These are phyloP conservation scores for Onygenales sp. DNA, from an alignment of 2,329 filamentous ascomycete genomes.

Conservation along the genomic window DNA sequence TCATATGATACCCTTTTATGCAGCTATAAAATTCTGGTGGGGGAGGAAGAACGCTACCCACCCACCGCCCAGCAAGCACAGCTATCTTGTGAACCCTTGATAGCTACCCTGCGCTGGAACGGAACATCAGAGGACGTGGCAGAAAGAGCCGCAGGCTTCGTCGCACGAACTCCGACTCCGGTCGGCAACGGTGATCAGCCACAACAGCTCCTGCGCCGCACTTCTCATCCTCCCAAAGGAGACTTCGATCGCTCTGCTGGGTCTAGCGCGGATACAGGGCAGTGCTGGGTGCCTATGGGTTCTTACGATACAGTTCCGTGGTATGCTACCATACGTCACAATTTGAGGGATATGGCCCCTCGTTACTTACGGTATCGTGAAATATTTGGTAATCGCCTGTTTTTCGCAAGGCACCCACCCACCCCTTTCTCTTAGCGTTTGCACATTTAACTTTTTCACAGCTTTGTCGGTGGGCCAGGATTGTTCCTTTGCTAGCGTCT, in stretches of 20 bases:
- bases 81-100: too few species aligned
- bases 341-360: background rate
- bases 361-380: background rate
- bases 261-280: background rate
- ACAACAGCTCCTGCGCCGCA: conserved; percentile 2
- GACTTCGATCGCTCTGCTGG: background rate
- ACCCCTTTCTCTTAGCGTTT: background rate
- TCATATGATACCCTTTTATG: background rate
- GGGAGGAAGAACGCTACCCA: background rate
- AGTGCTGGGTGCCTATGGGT: background rate
- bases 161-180: background rate
- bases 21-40: background rate
- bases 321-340: background rate
- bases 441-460: background rate
- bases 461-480: background rate
- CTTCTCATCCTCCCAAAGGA: background rate
- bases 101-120: background rate
- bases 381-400: background rate
- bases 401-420: background rate
- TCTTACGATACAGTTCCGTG: background rate
- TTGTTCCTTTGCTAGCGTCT: background rate
- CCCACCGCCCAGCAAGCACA: background rate
- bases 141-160: background rate
- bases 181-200: background rate
- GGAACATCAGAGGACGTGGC: background rate